Percentiles rank a stretch among this genome's conserved stretches.
Evolutionary conservation across 495 filamentous ascomycete species (phyloP).

Genomic region (Hypoxylon lenormandii): DNA sequence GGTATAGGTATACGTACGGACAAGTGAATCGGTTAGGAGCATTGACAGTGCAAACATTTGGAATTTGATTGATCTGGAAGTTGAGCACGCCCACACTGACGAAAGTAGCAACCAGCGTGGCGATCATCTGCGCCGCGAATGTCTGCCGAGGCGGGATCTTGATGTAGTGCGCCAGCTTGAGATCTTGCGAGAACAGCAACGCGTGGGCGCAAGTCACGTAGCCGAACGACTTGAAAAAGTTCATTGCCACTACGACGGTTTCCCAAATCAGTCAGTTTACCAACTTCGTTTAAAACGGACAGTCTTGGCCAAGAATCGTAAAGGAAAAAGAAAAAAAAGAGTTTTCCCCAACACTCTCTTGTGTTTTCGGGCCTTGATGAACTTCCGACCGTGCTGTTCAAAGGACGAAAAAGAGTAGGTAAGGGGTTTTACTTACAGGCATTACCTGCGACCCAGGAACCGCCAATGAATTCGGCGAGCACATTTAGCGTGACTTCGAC

Average conservation of each 20-base stretch:
- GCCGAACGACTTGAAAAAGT: conserved; percentile 60
- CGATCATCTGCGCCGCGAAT: conserved; percentile 60
- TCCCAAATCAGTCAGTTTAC: neutral
- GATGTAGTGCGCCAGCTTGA: conserved; percentile 61
- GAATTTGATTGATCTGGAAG: conserved; percentile 55
- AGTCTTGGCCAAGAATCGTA: neutral
- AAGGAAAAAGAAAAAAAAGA: too few species aligned
- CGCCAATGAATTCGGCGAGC: conserved; percentile 62
- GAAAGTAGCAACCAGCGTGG: conserved; percentile 55
- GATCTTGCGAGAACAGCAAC: conserved; percentile 54
- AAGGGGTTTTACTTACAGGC: conserved; percentile 40
- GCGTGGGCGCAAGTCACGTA: conserved; percentile 59
- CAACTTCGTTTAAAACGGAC: neutral
- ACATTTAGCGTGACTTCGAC: conserved; percentile 59
- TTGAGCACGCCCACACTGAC: conserved; percentile 57
- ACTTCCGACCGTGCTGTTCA: neutral
- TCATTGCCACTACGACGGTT: conserved; percentile 52
- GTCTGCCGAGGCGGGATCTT: conserved; percentile 60
- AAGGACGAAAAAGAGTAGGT: neutral
- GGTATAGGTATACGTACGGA: conserved; percentile 40
- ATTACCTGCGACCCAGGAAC: conserved; percentile 56
- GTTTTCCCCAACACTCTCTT: neutral
- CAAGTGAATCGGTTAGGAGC: conserved; percentile 58
- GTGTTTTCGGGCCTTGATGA: conserved; percentile 4
- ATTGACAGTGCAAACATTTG: conserved; percentile 54